A percentile compares a stretch with the other conserved stretches of the same genome.
These are phyloP conservation scores for Boletus nobilissimus DNA, from an alignment of 1,284 basidiomycete species.

Conservation along the genomic window DNA sequence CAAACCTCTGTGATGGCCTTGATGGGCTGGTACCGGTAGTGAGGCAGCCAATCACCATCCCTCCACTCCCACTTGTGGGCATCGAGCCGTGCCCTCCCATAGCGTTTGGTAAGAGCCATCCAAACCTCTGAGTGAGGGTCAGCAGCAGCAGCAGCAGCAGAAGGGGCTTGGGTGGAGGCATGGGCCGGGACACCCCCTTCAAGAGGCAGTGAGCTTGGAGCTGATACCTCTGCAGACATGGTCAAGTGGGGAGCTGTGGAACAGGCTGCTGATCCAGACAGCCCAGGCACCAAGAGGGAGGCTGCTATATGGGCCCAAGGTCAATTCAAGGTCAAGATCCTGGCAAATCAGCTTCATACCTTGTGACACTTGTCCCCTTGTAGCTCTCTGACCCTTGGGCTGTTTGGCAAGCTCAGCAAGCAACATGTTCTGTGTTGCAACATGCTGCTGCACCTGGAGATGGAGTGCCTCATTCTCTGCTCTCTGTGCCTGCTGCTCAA, in stretches of 20 bases:
- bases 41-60: slow-evolving; percentile 22
- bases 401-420: not conserved
- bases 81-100: slow-evolving; percentile 7
- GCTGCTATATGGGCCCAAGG: no score
- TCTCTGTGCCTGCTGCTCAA: slow-evolving; percentile 21
- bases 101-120: not conserved
- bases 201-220: no score
- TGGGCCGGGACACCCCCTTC: no score
- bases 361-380: not conserved
- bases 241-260: no score
- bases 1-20: slow-evolving; percentile 26
- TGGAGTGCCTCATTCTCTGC: slow-evolving; percentile 5
- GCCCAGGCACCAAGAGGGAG: no score
- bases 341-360: not conserved
- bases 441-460: slow-evolving; percentile 10
- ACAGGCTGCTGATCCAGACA: no score
- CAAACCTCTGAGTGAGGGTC: not conserved
- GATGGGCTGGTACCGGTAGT: slow-evolving; percentile 22
- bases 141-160: no score
- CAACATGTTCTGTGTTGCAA: not conserved
- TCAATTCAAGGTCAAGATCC: not conserved
- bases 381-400: not conserved
- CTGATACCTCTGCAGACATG: no score
- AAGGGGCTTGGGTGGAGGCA: no score
- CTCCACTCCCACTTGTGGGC: slow-evolving; percentile 32